Conservation (phyloP, 2,329 filamentous ascomycete species). For the Capronia coronata region DNA sequence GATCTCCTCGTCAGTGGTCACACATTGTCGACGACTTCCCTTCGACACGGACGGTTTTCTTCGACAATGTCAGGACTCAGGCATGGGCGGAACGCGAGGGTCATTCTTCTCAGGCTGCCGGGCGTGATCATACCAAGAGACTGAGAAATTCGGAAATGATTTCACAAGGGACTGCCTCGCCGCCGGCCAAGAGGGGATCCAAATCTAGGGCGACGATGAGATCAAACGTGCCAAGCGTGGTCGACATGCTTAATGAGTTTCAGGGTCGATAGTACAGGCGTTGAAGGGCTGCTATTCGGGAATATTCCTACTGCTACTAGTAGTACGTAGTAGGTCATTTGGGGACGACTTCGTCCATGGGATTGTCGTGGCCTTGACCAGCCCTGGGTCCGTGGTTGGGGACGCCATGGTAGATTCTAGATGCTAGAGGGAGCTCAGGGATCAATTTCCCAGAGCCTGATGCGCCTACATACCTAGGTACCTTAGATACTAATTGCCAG, state of each 20-base stretch:
- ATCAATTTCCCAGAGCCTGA: too few relatives aligned
- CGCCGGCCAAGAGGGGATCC: conserved; percentile 17
- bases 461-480: too few relatives aligned
- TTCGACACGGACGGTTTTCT: conserved; percentile 27
- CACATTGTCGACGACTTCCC: conserved; percentile 29
- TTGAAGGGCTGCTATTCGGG: too few relatives aligned
- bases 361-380: background rate
- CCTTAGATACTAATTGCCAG: too few relatives aligned
- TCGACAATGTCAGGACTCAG: conserved; percentile 22
- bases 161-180: conserved; percentile 10
- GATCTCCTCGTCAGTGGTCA: conserved; percentile 23
- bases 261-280: conserved; percentile 1
- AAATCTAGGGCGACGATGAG: conserved; percentile 5
- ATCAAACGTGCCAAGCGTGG: conserved; percentile 6
- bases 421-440: background rate
- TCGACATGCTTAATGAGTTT: conserved; percentile 16
- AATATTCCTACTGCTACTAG: too few relatives aligned
- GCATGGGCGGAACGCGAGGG: background rate
- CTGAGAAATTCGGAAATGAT: conserved; percentile 11
- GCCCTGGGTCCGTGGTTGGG: background rate
- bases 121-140: conserved; percentile 16
- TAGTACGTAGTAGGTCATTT: too few relatives aligned
- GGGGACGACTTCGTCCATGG: background rate
- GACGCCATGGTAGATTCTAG: background rate
- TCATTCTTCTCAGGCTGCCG: background rate